Conservation (phyloP, 2,329 filamentous ascomycete species). For the Cryphonectria carpinicola region DNA sequence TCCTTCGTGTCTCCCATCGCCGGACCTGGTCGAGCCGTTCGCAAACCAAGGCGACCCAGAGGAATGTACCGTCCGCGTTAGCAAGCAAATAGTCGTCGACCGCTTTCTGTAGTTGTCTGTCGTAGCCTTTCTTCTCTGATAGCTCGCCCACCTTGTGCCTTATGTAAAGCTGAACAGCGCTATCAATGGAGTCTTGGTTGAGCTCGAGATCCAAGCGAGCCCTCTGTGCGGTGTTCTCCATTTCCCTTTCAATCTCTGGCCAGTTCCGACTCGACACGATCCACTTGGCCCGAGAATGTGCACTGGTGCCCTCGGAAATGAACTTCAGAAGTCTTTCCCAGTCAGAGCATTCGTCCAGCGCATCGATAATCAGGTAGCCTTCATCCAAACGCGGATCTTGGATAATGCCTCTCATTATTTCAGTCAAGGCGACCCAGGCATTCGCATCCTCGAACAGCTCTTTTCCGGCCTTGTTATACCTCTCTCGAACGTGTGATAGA, state of each 20-base stretch:
- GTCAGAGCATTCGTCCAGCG: constrained; percentile 50
- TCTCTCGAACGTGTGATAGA: constrained; percentile 38
- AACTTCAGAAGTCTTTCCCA: constrained; percentile 41
- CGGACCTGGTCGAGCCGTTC: constrained; percentile 23
- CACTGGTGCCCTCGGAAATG: constrained; percentile 35
- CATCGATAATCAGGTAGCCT: constrained; percentile 48
- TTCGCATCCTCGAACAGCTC: constrained; percentile 44
- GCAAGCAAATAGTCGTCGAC: constrained; percentile 30
- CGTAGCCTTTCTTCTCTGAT: constrained; percentile 35
- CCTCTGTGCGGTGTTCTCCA: constrained; percentile 33
- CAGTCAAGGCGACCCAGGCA: constrained; percentile 42
- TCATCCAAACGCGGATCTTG: constrained; percentile 37
- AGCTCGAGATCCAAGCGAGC: constrained; percentile 42
- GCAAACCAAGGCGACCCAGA: constrained; percentile 49
- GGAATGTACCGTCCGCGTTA: constrained; percentile 46
- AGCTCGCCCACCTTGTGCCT: constrained; percentile 39
- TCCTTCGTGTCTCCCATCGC: too few species aligned
- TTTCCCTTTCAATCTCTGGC: constrained; percentile 40
- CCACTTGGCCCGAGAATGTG: constrained; percentile 42
- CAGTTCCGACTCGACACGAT: constrained; percentile 49
- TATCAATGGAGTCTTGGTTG: constrained; percentile 34
- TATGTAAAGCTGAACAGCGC: constrained; percentile 35
- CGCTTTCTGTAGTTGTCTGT: constrained; percentile 18
- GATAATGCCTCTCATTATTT: constrained; percentile 46
- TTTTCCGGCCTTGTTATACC: constrained; percentile 39